Base-by-base conservation (phyloP, 352 stramenopile genomes). In the Globisporangium emineosum region DNA sequence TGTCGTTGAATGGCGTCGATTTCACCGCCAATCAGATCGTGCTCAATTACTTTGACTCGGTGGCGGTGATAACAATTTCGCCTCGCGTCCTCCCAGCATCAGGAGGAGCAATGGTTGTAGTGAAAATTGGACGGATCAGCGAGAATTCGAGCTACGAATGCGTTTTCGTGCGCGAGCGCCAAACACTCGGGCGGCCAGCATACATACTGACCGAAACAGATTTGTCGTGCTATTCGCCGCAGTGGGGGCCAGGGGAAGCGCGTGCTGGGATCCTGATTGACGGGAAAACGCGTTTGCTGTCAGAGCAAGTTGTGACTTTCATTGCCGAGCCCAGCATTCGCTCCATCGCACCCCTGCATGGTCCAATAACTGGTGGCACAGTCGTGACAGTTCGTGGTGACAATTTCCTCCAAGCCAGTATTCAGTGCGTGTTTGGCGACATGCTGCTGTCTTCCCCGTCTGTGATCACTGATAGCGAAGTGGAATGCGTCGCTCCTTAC, bases 1-100 rank as follows among this genome's bases (percentile, higher is more conserved):
- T 89, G 10, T 75, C 75, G 23, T 47, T 85, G 33, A 88, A 88
- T 52, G 73, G 71, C 4, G 62, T 82, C 15, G 79, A 88, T 30
- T 86, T 77, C 29, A 86, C 71, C 5, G 53, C 35, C 5, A 66
- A 67, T 25, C 43, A 56, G 4, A 58, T 62, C 8, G 53, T 63
- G 3, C 2, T 88, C 6, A 72, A 78, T 23, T 85, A 78, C 51
- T 70, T 68, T 52, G 75, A 75, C 19, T 71, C 62, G 19, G 33
- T 79, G 17, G 64, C 66, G 1, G 49, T 76, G 1, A 13, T 73
- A 5, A 40, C 32, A 21, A 51, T 82, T 10, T 67, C 40, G 10
- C 79, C 79, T 7, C 42, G 67, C 5, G 40, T 65, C 45, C 54
- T 77, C 2, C 56, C 65, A 57, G 64, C 64, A 8, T 66, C 58